A percentile compares a stretch with the other conserved stretches of the same genome.
Evolutionary conservation across 2,329 filamentous ascomycete genomes (phyloP).

Genomic region (Didymella arachidicola): DNA sequence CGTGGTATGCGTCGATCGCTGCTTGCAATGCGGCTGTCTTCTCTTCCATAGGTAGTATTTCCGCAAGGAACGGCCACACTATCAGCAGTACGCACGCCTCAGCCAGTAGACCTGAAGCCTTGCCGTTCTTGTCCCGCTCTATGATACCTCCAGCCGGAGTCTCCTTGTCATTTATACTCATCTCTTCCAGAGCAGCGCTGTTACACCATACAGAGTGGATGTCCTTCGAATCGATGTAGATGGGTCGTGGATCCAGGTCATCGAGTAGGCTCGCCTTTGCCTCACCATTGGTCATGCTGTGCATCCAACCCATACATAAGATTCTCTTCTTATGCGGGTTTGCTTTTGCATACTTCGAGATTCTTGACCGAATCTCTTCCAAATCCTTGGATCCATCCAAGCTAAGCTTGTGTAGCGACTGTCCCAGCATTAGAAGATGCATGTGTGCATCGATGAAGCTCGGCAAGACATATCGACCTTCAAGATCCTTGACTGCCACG

Average conservation of each 20-base stretch:
- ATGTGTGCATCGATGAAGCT: conserved; percentile 67
- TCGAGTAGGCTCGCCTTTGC: conserved; percentile 62
- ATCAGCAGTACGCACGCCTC: conserved; percentile 64
- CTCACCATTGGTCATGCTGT: conserved; percentile 61
- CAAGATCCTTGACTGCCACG: conserved; percentile 45
- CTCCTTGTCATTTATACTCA: conserved; percentile 57
- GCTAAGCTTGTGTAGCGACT: conserved; percentile 61
- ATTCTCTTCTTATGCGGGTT: conserved; percentile 59
- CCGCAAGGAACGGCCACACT: conserved; percentile 63
- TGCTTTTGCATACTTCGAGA: conserved; percentile 56
- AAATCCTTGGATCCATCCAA: conserved; percentile 58
- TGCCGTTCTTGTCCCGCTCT: conserved; percentile 58
- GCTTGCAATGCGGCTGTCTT: conserved; percentile 57
- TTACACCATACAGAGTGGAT: conserved; percentile 66
- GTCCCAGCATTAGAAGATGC: conserved; percentile 64
- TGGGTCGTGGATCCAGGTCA: conserved; percentile 60
- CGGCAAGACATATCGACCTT: conserved; percentile 56
- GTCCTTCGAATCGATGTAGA: conserved; percentile 66
- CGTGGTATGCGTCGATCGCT: conserved; percentile 60
- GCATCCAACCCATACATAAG: conserved; percentile 64
- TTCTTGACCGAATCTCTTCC: conserved; percentile 58
- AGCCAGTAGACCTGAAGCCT: conserved; percentile 60
- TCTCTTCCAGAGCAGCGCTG: conserved; percentile 59
- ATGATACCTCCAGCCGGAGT: conserved; percentile 63
- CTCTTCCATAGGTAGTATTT: conserved; percentile 58